Evolutionary conservation across 2,329 filamentous ascomycete species (phyloP).

Genomic region (Fusarium cicatricum): DNA sequence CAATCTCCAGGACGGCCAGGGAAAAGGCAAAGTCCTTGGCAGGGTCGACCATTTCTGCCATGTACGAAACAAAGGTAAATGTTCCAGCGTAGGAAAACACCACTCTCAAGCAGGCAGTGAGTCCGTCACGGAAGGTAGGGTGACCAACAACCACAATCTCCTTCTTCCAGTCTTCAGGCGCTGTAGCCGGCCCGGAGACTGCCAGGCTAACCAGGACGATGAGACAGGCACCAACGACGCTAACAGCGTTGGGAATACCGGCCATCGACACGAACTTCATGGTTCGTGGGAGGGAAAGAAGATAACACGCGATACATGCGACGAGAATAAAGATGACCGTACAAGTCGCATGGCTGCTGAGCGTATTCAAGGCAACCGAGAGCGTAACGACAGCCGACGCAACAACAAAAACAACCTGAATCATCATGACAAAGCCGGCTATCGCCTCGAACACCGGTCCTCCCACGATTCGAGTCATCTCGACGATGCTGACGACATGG

Average conservation of each 20-base stretch:
- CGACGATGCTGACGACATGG: constrained; percentile 73
- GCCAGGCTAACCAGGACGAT: constrained; percentile 35
- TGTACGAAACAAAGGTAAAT: constrained; percentile 40
- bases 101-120: constrained; percentile 37
- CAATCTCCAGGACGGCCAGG: constrained; percentile 34
- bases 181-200: constrained; percentile 26
- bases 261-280: constrained; percentile 39
- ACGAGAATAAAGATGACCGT: constrained; percentile 34
- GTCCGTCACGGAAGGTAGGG: constrained; percentile 35
- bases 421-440: constrained; percentile 35
- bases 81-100: constrained; percentile 41
- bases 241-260: constrained; percentile 35
- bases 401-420: constrained; percentile 35
- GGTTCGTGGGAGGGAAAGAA: constrained; percentile 31
- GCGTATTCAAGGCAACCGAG: constrained; percentile 32
- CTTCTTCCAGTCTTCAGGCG: constrained; percentile 25
- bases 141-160: constrained; percentile 32
- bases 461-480: constrained; percentile 66
- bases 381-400: constrained; percentile 33
- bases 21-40: constrained; percentile 35
- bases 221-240: constrained; percentile 30
- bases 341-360: constrained; percentile 33
- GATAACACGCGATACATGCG: constrained; percentile 23
- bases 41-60: constrained; percentile 40
- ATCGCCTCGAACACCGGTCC: constrained; percentile 27